phyloP scores from a whole-genome alignment of 805 yeast species.

The Saccharomycopsis javanensis region DNA sequence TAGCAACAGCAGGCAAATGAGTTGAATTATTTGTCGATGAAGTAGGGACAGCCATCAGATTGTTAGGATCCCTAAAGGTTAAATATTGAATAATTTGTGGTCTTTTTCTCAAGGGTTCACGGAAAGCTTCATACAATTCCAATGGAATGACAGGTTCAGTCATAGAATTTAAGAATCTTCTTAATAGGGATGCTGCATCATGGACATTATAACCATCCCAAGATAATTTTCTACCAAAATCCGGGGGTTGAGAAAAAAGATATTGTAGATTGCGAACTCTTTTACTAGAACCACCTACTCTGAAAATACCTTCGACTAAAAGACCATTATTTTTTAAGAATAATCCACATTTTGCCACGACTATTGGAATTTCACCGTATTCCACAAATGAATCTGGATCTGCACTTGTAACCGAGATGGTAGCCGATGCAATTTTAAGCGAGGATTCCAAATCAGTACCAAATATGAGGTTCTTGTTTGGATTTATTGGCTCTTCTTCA shows the following conservation, averaged over 20 bases:
- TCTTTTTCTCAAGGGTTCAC: constrained; percentile 58
- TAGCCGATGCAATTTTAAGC: constrained; percentile 65
- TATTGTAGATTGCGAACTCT: constrained; percentile 80
- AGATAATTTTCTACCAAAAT: constrained; percentile 73
- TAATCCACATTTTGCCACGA: constrained; percentile 94
- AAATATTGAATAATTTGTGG: constrained; percentile 59
- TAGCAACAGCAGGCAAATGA: constrained; percentile 24
- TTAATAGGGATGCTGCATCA: constrained; percentile 86
- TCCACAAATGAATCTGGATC: constrained; percentile 52
- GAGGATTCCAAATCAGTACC: constrained; percentile 73
- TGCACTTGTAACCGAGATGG: constrained; percentile 53
- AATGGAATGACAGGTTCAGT: constrained; percentile 91
- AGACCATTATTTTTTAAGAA: constrained; percentile 70
- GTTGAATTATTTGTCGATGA: background rate
- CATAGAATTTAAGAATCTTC: constrained; percentile 76
- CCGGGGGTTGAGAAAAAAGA: constrained; percentile 78
- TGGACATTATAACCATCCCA: constrained; percentile 96
- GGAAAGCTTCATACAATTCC: constrained; percentile 61
- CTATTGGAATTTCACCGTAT: constrained; percentile 84
- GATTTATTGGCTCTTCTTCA: background rate
- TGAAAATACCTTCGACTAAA: constrained; percentile 80
- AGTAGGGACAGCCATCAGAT: constrained; percentile 22
- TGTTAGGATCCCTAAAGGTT: constrained; percentile 42
- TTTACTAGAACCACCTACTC: constrained; percentile 86
- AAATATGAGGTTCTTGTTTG: constrained; percentile 38